Evolutionary conservation across 2,329 filamentous ascomycete species (phyloP), one percentile per base, ranked within the genome.

Genomic region (Arthrinium phaeospermum): DNA sequence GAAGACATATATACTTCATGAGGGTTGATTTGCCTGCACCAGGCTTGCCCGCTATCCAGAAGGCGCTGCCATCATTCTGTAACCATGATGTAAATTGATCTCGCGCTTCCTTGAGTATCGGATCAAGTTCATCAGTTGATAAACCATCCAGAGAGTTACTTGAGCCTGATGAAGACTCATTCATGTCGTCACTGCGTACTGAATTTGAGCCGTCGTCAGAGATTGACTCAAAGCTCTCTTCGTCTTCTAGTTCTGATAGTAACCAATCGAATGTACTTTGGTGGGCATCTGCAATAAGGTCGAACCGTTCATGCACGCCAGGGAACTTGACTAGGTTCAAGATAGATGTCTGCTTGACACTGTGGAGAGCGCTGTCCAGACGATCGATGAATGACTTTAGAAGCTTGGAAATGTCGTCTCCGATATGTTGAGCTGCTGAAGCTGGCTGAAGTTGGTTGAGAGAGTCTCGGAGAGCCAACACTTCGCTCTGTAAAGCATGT

Each of bases 11-110:
- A 41, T 74, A 74, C 69, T 77, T 77, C 74, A 77, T 75, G 1
- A 77, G 51, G 12, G 76, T 77, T 6, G 75, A 77, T 53, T 77
- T 77, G 1, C 76, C 75, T 1, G 75, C 72, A 10, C 76, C 75
- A 12, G 75, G 75, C 67, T 77, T 77, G 0, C 76, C 75, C 10
- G 70, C 70, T 16, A 77, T 73, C 49, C 75, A 70, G 46, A 77
- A 77, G 27, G 74, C 73, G 0, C 73, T 75, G 14, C 16, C 51
- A 7, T 69, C 72, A 4, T 57, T 22, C 68, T 57, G 27, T 7
- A 57, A 16, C 51, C 51, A 57, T 14, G 51, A 57, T 57, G 7
- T 19, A 6, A 57, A 57, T 0, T 7, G 16, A 1, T 30, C 30
- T 30, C 51, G 51, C 4, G 51, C 27, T 57, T 30, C 27, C 8